Evolutionary conservation across 306 rosid genomes (phyloP).

Genomic region (Senna tora): DNA sequence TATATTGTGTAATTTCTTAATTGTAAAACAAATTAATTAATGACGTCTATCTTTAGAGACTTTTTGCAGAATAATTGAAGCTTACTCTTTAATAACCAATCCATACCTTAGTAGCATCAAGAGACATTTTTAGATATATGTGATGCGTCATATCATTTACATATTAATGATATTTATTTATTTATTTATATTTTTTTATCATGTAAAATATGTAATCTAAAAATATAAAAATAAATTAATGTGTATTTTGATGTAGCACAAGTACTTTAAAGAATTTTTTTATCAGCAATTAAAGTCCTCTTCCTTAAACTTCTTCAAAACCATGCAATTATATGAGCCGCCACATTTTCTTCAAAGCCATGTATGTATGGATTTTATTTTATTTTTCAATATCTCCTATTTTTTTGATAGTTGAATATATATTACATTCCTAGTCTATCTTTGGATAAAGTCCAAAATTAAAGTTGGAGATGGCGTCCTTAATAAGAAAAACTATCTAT

Average conservation of each 20-base stretch:
- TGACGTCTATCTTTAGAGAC: slow-evolving; percentile 29
- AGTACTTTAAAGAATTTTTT: too few relatives aligned
- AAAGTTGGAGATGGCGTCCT: neutral
- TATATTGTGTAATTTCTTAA: neutral
- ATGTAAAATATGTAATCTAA: too few relatives aligned
- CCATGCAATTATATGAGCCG: too few relatives aligned
- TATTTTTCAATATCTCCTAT: neutral
- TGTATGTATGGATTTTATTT: slow-evolving; percentile 9
- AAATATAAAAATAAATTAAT: too few relatives aligned
- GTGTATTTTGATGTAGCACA: too few relatives aligned
- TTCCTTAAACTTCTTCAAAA: neutral
- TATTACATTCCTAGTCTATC: neutral
- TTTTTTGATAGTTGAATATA: neutral
- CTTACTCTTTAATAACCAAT: neutral
- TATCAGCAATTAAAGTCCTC: too few relatives aligned
- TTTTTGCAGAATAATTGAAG: neutral
- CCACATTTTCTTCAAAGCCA: slow-evolving; percentile 8
- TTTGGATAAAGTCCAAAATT: neutral
- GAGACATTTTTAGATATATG: too few relatives aligned
- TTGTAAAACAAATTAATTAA: neutral
- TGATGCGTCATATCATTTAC: too few relatives aligned
- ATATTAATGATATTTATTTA: too few relatives aligned
- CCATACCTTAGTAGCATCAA: slow-evolving; percentile 5
- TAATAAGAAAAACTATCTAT: neutral
- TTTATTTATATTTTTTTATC: too few relatives aligned